Evolutionary conservation across 1,139 yeast species (phyloP).

Genomic region (Suhomyces chickasaworum): DNA sequence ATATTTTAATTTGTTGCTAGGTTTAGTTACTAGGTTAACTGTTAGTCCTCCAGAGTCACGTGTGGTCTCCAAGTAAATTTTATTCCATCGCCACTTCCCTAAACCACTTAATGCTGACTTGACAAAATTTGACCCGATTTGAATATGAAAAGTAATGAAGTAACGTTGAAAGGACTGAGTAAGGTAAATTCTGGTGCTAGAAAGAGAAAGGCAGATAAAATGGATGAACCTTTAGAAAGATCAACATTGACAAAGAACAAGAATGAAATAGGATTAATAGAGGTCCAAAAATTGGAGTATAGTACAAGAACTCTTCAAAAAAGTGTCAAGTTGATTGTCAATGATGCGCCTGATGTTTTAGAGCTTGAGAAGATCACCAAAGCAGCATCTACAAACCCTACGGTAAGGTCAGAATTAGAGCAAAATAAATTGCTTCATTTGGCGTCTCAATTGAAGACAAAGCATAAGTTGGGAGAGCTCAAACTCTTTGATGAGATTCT

Average conservation of each 20-base stretch:
- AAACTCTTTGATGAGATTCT: constrained; percentile 50
- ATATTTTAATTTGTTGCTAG: no score
- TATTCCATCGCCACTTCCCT: background rate
- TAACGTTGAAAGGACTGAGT: constrained; percentile 7
- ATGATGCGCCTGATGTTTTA: constrained; percentile 54
- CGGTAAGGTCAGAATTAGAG: constrained; percentile 50
- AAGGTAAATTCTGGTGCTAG: background rate
- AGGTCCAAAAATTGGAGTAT: constrained; percentile 44
- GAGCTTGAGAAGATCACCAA: constrained; percentile 38
- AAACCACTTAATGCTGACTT: constrained; percentile 2
- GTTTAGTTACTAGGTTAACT: no score
- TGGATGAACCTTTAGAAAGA: background rate
- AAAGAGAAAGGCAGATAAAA: constrained; percentile 4
- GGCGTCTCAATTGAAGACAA: constrained; percentile 60
- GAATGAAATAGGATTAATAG: constrained; percentile 34
- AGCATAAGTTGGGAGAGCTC: constrained; percentile 50
- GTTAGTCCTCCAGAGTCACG: background rate
- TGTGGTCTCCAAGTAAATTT: background rate
- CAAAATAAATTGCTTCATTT: constrained; percentile 57
- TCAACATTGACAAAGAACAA: background rate
- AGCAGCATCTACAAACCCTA: constrained; percentile 31
- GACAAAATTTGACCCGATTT: constrained; percentile 2
- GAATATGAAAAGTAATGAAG: constrained; percentile 13
- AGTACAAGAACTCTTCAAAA: constrained; percentile 50
- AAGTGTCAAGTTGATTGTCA: constrained; percentile 51